These are phyloP conservation scores for Euphorbia pulcherrima DNA, from an alignment of 345 rosid genomes.

Conservation along the genomic window DNA sequence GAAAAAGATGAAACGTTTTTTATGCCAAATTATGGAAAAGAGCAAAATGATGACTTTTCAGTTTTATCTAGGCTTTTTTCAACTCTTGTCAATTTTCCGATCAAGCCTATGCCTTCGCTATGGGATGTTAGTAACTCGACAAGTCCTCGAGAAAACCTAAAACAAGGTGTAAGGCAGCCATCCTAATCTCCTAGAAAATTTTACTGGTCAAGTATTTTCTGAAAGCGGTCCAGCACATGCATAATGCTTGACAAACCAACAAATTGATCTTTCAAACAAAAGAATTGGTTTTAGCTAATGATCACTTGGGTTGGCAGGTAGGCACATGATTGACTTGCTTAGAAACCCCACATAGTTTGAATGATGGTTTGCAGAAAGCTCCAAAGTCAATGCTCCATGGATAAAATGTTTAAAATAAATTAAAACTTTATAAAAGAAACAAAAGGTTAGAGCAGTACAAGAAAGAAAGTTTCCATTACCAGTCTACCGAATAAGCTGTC, in stretches of 20 bases:
- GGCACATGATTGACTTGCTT: neutral
- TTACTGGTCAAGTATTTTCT: neutral
- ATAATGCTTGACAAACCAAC: neutral
- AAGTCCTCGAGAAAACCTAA: neutral
- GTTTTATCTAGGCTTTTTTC: neutral
- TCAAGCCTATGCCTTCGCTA: neutral
- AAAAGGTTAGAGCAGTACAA: neutral
- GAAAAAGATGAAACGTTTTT: neutral
- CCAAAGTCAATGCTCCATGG: neutral
- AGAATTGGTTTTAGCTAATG: neutral
- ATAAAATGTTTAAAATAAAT: neutral
- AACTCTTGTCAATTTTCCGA: neutral
- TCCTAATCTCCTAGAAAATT: neutral
- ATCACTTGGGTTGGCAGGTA: neutral
- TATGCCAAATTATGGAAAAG: neutral
- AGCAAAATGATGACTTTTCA: neutral
- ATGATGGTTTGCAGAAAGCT: neutral
- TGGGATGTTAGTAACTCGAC: neutral
- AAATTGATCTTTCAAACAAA: neutral
- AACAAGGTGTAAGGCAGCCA: neutral
- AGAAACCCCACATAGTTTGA: neutral
- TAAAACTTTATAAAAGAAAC: neutral
- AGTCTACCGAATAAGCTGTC: neutral
- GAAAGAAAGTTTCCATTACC: neutral
- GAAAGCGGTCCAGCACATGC: conserved; percentile 3